A percentile compares a stretch with the other conserved stretches of the same genome.
phyloP scores from a whole-genome alignment of 2,329 filamentous ascomycete species.

The Pyricularia pennisetigena region DNA sequence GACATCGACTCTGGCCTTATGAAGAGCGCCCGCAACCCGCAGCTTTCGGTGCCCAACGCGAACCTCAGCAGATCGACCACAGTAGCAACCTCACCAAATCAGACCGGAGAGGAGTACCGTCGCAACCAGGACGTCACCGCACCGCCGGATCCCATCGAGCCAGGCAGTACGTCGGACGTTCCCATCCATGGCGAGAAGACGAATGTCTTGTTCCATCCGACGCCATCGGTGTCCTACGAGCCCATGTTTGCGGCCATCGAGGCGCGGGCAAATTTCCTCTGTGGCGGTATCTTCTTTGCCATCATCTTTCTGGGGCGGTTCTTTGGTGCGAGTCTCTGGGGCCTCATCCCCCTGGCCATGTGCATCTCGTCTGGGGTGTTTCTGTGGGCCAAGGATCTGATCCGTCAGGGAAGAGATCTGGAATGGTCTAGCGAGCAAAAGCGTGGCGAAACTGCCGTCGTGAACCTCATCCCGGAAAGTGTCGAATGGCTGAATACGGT shows the following conservation, averaged over 20 bases:
- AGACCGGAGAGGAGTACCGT: conserved; percentile 73
- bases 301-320: conserved; percentile 71
- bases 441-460: conserved; percentile 74
- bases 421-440: conserved; percentile 87
- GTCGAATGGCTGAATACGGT: conserved; percentile 96
- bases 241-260: conserved; percentile 76
- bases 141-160: conserved; percentile 75
- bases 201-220: conserved; percentile 91
- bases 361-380: conserved; percentile 71
- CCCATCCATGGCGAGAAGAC: conserved; percentile 96
- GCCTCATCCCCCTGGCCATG: conserved; percentile 62
- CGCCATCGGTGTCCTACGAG: conserved; percentile 80
- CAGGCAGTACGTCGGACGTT: conserved; percentile 81
- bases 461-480: conserved; percentile 84
- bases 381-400: conserved; percentile 81
- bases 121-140: conserved; percentile 81
- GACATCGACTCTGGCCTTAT: conserved; percentile 53
- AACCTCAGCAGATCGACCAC: conserved; percentile 71
- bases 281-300: conserved; percentile 57
- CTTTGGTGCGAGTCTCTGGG: conserved; percentile 69
- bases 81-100: conserved; percentile 58
- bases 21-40: conserved; percentile 45
- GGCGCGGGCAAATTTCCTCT: conserved; percentile 60
- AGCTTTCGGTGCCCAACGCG: conserved; percentile 81
- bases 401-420: conserved; percentile 68